phyloP scores from a whole-genome alignment of 345 rosid genomes.

The Gossypium anomalum region DNA sequence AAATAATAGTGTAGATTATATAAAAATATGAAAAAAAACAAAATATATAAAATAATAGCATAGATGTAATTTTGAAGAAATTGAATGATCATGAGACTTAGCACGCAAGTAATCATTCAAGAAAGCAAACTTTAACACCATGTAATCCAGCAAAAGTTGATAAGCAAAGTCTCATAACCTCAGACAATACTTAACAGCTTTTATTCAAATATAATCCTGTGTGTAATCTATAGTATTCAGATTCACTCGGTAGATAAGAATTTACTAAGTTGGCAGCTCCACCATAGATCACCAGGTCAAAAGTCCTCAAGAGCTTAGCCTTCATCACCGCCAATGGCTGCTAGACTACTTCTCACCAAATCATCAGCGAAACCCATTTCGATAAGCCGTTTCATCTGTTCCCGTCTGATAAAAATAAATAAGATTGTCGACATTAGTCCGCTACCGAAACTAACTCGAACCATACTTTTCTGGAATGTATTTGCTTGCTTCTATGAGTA shows the following conservation, averaged over 20 bases:
- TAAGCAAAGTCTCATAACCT: too few species aligned
- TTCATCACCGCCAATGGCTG: conserved; percentile 90
- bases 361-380: conserved; percentile 94
- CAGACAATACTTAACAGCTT: background rate
- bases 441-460: background rate
- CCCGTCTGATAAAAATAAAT: conserved; percentile 7
- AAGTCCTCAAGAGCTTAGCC: conserved; percentile 89
- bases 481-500: background rate
- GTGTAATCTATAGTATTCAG: conserved; percentile 5
- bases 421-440: background rate
- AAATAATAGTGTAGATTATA: too few species aligned
- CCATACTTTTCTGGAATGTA: background rate
- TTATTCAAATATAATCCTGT: conserved; percentile 4
- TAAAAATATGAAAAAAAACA: too few species aligned
- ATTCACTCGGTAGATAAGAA: conserved; percentile 1
- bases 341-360: conserved; percentile 70
- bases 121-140: background rate
- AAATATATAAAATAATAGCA: too few species aligned
- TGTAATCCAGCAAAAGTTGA: background rate
- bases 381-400: conserved; percentile 75
- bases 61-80: too few species aligned
- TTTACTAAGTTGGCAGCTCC: background rate
- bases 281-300: conserved; percentile 45
- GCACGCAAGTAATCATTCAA: too few species aligned
- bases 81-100: too few species aligned